These are phyloP conservation scores for Teunomyces gatunensis DNA, from an alignment of 805 yeast species.

Conservation along the genomic window DNA sequence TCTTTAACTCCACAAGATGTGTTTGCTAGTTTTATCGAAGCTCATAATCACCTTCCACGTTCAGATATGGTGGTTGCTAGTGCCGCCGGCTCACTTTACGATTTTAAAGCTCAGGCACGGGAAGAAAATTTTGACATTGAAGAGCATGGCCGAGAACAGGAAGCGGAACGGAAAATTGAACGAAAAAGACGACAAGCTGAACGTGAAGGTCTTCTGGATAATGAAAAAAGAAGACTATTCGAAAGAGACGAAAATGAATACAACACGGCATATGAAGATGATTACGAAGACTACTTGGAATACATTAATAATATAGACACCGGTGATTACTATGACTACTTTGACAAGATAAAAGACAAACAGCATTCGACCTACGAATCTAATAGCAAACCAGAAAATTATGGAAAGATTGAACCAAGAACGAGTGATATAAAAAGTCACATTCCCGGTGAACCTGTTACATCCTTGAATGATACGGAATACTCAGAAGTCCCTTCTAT, in stretches of 20 bases:
- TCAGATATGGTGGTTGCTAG: conserved; percentile 46
- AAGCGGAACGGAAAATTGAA: conserved; percentile 3
- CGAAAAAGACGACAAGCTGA: conserved; percentile 7
- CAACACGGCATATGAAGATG: conserved; percentile 9
- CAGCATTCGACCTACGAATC: background rate
- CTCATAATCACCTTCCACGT: conserved; percentile 35
- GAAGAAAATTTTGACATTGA: conserved; percentile 30
- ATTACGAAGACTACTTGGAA: conserved; percentile 23
- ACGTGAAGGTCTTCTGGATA: conserved; percentile 2
- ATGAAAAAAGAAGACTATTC: conserved; percentile 7
- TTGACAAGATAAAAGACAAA: conserved; percentile 7
- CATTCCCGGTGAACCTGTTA: background rate
- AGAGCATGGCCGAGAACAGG: conserved; percentile 12
- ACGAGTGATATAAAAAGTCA: conserved; percentile 10
- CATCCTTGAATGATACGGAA: background rate
- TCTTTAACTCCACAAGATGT: conserved; percentile 36
- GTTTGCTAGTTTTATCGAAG: conserved; percentile 33
- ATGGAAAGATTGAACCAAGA: conserved; percentile 6
- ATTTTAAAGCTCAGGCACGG: conserved; percentile 31
- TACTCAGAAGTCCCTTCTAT: background rate
- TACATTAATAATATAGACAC: conserved; percentile 23
- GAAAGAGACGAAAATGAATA: conserved; percentile 6
- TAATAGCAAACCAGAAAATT: conserved; percentile 6
- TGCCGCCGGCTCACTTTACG: conserved; percentile 44
- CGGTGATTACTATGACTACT: conserved; percentile 13